Conservation (phyloP, 176 grass and related monocot species). For the Dendrocalamus sinicus region DNA sequence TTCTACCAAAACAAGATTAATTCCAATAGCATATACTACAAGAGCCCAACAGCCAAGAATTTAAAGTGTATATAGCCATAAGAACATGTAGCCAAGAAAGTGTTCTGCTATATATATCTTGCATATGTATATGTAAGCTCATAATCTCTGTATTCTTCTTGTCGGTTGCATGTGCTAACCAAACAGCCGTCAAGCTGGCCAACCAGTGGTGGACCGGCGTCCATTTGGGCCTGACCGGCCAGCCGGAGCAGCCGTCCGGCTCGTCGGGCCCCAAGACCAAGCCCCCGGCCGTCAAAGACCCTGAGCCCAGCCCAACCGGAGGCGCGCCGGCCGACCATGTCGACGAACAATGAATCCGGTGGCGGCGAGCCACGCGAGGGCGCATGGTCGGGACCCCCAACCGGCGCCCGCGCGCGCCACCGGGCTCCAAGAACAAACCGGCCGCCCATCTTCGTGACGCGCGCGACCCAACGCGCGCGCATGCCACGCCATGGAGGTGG, state of each 20-base stretch:
- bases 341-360: slow-evolving; percentile 59
- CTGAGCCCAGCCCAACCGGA: slow-evolving; percentile 43
- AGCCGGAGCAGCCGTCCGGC: slow-evolving; percentile 65
- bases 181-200: slow-evolving; percentile 62
- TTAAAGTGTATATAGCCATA: not conserved
- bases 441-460: slow-evolving; percentile 93
- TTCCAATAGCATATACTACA: not conserved
- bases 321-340: slow-evolving; percentile 29
- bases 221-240: slow-evolving; percentile 63
- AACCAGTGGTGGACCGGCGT: slow-evolving; percentile 87
- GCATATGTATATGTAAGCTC: no score
- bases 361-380: slow-evolving; percentile 67
- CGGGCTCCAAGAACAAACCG: slow-evolving; percentile 96
- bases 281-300: slow-evolving; percentile 42
- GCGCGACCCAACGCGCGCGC: slow-evolving; percentile 85
- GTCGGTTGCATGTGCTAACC: slow-evolving; percentile 19
- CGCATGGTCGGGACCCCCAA: slow-evolving; percentile 55
- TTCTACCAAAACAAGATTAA: no score
- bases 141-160: slow-evolving; percentile 35
- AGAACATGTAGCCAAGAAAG: no score
- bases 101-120: no score
- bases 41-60: not conserved
- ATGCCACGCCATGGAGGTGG: slow-evolving; percentile 98
- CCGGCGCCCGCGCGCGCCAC: slow-evolving; percentile 79
- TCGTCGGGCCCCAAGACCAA: slow-evolving; percentile 58